phyloP scores from a whole-genome alignment of 148 eudicot species.

The Heliosperma pusillum region DNA sequence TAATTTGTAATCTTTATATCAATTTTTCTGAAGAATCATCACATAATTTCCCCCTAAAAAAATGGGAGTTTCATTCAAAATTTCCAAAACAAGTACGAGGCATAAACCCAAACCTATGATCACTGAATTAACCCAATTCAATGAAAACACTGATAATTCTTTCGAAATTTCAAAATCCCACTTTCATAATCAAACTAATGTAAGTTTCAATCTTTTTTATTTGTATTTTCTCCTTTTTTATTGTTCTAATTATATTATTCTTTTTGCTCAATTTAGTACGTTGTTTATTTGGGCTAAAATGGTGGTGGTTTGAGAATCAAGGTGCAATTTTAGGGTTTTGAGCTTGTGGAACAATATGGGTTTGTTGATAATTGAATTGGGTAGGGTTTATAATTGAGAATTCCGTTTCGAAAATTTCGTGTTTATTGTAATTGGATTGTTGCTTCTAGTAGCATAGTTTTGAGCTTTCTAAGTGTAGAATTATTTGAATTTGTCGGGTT shows the following conservation, averaged over 20 bases:
- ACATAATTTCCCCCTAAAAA: neutral
- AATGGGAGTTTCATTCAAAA: constrained; percentile 90
- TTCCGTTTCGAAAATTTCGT: neutral
- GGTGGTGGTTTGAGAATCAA: neutral
- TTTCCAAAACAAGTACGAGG: constrained; percentile 58
- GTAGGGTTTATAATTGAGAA: constrained; percentile 4
- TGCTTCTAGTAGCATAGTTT: neutral
- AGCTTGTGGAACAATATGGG: neutral
- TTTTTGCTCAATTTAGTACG: neutral
- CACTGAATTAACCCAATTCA: constrained; percentile 24
- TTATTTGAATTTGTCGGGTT: neutral
- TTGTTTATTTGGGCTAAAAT: neutral
- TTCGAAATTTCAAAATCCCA: constrained; percentile 24
- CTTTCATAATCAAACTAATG: constrained; percentile 31
- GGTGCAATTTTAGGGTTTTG: neutral
- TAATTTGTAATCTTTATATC: neutral
- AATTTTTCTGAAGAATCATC: neutral
- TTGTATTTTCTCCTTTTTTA: neutral
- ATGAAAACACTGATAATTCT: constrained; percentile 23
- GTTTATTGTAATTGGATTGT: neutral
- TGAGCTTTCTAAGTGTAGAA: neutral
- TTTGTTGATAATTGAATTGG: neutral
- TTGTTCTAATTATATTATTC: neutral
- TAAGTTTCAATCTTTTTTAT: constrained; percentile 10
- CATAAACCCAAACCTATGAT: constrained; percentile 48